Conservation (phyloP, 228 moss, liverwort and hornwort genomes). For the Sphagnum fallax region DNA sequence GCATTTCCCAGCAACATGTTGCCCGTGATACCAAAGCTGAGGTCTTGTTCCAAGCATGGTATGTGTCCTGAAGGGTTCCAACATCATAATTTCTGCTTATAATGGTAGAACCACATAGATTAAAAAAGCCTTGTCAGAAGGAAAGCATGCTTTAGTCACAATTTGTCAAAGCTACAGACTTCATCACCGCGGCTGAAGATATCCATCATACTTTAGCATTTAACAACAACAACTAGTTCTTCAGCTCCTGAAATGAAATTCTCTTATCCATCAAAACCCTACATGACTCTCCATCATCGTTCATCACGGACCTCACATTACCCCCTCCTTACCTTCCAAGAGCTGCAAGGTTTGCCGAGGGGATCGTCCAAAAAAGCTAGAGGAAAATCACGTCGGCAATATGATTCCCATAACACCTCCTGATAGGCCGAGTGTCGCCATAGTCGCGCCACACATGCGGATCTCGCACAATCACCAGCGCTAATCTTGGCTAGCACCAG, state of each 20-base stretch:
- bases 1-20: slow-evolving; percentile 44
- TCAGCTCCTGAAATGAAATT: neutral
- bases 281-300: too few species aligned
- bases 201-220: neutral
- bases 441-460: slow-evolving; percentile 54
- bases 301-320: neutral
- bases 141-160: too few species aligned
- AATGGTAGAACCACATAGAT: neutral
- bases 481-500: slow-evolving; percentile 44
- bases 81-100: neutral
- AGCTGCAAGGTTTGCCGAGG: slow-evolving; percentile 33
- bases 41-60: slow-evolving; percentile 41
- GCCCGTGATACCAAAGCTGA: slow-evolving; percentile 47
- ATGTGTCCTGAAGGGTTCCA: slow-evolving; percentile 37
- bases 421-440: slow-evolving; percentile 33
- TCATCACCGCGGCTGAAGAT: neutral
- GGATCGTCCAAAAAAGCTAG: slow-evolving; percentile 30
- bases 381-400: slow-evolving; percentile 51
- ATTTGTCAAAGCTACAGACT: neutral
- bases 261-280: too few species aligned
- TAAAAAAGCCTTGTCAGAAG: neutral
- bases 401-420: slow-evolving; percentile 46
- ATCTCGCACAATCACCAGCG: slow-evolving; percentile 59
- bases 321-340: slow-evolving; percentile 48
- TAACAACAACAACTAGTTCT: neutral